These are phyloP conservation scores for Brasilioporus rufonigricans DNA, from an alignment of 768 basidiomycete genomes.

Conservation along the genomic window DNA sequence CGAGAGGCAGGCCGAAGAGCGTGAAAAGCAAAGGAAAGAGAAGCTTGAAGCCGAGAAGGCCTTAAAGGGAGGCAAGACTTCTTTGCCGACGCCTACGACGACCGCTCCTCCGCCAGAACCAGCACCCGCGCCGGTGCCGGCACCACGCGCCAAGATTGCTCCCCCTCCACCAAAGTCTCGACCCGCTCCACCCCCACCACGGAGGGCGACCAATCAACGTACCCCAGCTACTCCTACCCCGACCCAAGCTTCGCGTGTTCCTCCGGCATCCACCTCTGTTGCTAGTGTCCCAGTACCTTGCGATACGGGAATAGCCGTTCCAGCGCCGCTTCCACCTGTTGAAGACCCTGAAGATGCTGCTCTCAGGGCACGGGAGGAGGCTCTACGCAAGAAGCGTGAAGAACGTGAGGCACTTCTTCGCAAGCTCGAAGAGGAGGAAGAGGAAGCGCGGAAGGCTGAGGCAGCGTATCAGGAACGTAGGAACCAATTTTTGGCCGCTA, in stretches of 20 bases:
- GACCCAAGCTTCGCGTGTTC: conserved; percentile 22
- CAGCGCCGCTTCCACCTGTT: conserved; percentile 43
- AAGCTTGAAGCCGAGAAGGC: conserved; percentile 75
- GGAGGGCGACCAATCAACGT: conserved; percentile 13
- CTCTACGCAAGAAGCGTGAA: conserved; percentile 67
- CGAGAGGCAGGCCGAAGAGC: conserved; percentile 77
- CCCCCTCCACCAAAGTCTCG: conserved; percentile 34
- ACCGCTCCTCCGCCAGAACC: conserved; percentile 44
- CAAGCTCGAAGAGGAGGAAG: conserved; percentile 66
- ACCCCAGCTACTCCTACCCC: conserved; percentile 21
- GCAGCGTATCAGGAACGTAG: conserved; percentile 37
- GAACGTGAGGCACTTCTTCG: conserved; percentile 70
- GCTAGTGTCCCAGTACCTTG: conserved; percentile 34
- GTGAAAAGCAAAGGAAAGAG: conserved; percentile 69
- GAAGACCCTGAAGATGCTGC: conserved; percentile 78
- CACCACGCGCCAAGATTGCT: conserved; percentile 35
- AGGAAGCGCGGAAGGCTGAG: conserved; percentile 49
- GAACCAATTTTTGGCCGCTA: conserved; percentile 38
- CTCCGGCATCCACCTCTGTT: conserved; percentile 23
- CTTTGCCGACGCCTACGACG: conserved; percentile 43
- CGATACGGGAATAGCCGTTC: conserved; percentile 60
- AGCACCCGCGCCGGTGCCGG: conserved; percentile 35
- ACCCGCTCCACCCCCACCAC: conserved; percentile 38
- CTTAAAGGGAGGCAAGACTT: conserved; percentile 45
- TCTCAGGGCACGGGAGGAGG: conserved; percentile 66